Base-by-base conservation (phyloP, 345 rosid genomes). In the Kandelia obovata region DNA sequence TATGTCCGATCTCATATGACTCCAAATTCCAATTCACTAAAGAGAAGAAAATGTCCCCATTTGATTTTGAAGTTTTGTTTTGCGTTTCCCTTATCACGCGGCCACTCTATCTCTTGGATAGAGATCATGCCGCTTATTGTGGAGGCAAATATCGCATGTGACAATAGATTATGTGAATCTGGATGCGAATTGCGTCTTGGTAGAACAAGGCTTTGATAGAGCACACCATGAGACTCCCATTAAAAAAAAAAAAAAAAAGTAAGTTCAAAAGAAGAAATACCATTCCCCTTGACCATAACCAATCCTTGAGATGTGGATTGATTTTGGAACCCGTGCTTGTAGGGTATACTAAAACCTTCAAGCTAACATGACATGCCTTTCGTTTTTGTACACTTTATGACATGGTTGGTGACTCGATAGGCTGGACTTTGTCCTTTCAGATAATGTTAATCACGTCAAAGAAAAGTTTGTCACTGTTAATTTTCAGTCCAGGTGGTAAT, bases 341-440 rank as follows among this genome's bases (percentile, higher is more conserved):
- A 65, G 79, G 79, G 75, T 32, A 57, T 19, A 53, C 3, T 3
- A 28, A 55, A 37, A 49, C 70, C 37, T 37, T 75, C 20, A 21
- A 35, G 32, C 71, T 65, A 70, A 70, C 75, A 47, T 75, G 74
- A 65, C 67, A 66, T 70, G 68, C 67, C 30, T 43, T 60, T 61
- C 65, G 58, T 65, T 70, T 62, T 62, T 75, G 57, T 47, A 58
- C 56, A 58, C 64, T 49, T 16, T 31, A 27, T 59, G 37, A n/a
- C 58, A 28, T 51, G 43, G 63, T 53, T 37, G 67, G 37, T 67
- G 32, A 28, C 68, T 62, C 1, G 70, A 58, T 70, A n/a, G 70
- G 78, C 74, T 75, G 74, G 72, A 46, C 74, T 75, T 59, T 65
- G 64, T 69, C 70, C 25, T 64, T 20, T 64, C 47, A 28, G n/a